Evolutionary conservation across 345 rosid genomes (phyloP).

Genomic region (Anacardium occidentale): DNA sequence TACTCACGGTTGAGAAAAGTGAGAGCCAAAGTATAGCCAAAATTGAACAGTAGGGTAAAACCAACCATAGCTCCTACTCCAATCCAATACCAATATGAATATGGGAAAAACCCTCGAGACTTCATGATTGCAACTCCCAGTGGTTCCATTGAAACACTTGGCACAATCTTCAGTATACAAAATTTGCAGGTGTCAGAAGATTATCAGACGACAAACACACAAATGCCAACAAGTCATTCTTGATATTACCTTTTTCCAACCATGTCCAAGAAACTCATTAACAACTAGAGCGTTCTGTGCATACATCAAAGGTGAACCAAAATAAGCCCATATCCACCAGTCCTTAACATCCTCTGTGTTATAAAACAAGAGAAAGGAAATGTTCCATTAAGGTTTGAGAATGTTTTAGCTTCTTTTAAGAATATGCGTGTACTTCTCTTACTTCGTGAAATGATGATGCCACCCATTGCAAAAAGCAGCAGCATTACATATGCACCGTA

Average conservation of each 20-base stretch:
- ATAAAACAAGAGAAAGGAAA: no score
- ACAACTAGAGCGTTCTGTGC: slow-evolving; percentile 32
- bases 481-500: slow-evolving; percentile 43
- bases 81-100: slow-evolving; percentile 10
- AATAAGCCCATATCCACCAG: slow-evolving; percentile 27
- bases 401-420: background rate
- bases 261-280: slow-evolving; percentile 29
- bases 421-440: background rate
- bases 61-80: slow-evolving; percentile 20
- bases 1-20: slow-evolving; percentile 42
- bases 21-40: slow-evolving; percentile 34
- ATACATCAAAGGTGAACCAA: slow-evolving; percentile 16
- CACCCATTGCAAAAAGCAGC: slow-evolving; percentile 34
- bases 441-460: slow-evolving; percentile 22
- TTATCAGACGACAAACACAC: background rate
- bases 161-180: slow-evolving; percentile 16
- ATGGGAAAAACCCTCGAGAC: slow-evolving; percentile 14
- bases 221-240: background rate
- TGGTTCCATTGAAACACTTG: slow-evolving; percentile 17
- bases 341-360: no score
- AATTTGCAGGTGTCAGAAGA: background rate
- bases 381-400: no score
- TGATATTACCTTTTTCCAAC: slow-evolving; percentile 24
- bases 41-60: slow-evolving; percentile 38
- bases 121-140: slow-evolving; percentile 37